Percentiles rank a stretch among this genome's conserved stretches.
phyloP scores from a whole-genome alignment of 352 stramenopile species.

The Phytophthora niederhauseri region DNA sequence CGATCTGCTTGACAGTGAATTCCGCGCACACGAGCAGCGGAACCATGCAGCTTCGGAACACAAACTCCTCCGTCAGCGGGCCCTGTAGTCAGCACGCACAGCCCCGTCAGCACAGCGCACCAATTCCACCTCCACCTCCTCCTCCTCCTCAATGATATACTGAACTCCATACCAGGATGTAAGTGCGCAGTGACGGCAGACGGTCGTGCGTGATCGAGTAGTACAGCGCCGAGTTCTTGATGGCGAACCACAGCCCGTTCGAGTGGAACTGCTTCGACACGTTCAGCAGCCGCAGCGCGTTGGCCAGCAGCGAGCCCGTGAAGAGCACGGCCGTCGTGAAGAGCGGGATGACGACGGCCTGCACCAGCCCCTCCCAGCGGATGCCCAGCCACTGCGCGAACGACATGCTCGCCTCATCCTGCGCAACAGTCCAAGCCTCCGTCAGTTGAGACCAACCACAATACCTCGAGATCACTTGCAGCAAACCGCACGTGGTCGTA shows the following conservation, averaged over 20 bases:
- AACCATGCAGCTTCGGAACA: slow-evolving; percentile 96
- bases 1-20: slow-evolving; percentile 82
- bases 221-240: slow-evolving; percentile 86
- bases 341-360: slow-evolving; percentile 66
- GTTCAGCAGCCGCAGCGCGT: slow-evolving; percentile 75
- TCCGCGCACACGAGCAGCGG: slow-evolving; percentile 87
- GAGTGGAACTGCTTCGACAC: slow-evolving; percentile 80
- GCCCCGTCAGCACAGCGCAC: slow-evolving; percentile 8
- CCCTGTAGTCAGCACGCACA: slow-evolving; percentile 51
- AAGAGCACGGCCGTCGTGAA: slow-evolving; percentile 80
- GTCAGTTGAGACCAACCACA: slow-evolving; percentile 3
- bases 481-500: slow-evolving; percentile 71
- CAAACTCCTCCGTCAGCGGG: slow-evolving; percentile 94
- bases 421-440: slow-evolving; percentile 10
- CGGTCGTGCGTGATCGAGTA: slow-evolving; percentile 77
- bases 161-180: slow-evolving; percentile 61
- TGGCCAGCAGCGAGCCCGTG: slow-evolving; percentile 75
- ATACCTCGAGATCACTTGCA: no score
- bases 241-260: slow-evolving; percentile 72
- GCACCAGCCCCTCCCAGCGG: slow-evolving; percentile 60
- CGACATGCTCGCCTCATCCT: slow-evolving; percentile 82
- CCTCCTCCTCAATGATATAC: neutral
- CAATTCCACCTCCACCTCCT: neutral
- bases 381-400: slow-evolving; percentile 88
- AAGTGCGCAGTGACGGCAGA: slow-evolving; percentile 82